phyloP scores from a whole-genome alignment of 768 basidiomycete species.

The Serendipita indica region DNA sequence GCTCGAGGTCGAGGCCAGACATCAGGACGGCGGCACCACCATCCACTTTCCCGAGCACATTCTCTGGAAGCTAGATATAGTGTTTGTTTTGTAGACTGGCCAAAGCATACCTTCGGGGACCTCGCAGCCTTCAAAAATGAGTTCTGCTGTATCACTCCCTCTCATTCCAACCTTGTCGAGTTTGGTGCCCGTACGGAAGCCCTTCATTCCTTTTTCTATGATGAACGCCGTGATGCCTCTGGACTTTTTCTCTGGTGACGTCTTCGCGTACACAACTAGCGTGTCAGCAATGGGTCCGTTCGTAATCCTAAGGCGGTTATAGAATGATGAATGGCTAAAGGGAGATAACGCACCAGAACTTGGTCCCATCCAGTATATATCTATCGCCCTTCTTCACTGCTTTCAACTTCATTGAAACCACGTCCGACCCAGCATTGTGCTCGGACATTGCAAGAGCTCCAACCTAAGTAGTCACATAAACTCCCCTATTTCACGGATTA shows the following conservation, averaged over 20 bases:
- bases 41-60: conserved; percentile 67
- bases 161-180: conserved; percentile 96
- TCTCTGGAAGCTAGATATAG: conserved; percentile 35
- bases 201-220: conserved; percentile 64
- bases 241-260: conserved; percentile 55
- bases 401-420: conserved; percentile 80
- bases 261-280: conserved; percentile 86
- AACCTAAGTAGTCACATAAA: conserved; percentile 32
- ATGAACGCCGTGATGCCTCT: conserved; percentile 91
- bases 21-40: conserved; percentile 78
- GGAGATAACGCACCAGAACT: conserved; percentile 62
- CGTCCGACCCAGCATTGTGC: conserved; percentile 81
- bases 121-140: conserved; percentile 81
- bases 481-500: neutral
- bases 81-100: conserved; percentile 6
- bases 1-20: conserved; percentile 87
- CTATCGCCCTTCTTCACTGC: conserved; percentile 67
- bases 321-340: neutral
- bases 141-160: conserved; percentile 86
- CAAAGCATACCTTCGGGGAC: conserved; percentile 59
- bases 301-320: conserved; percentile 52
- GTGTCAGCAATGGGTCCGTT: conserved; percentile 88
- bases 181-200: conserved; percentile 81
- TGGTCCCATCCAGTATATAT: conserved; percentile 74
- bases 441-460: conserved; percentile 94